phyloP scores from a whole-genome alignment of 768 basidiomycete species.

The Nidularia pulvinata region DNA sequence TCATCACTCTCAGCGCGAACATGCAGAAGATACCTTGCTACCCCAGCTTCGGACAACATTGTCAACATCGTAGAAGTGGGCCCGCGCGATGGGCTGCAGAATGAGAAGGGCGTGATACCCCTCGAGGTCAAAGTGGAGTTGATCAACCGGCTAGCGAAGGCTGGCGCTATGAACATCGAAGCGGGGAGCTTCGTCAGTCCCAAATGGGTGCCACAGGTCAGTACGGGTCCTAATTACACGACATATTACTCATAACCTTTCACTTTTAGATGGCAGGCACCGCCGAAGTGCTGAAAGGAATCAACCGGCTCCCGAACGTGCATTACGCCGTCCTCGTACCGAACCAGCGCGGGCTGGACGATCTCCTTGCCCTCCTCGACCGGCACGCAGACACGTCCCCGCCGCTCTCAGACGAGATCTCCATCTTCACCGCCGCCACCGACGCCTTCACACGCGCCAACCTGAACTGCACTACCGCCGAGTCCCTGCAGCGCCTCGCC shows the following conservation, averaged over 20 bases:
- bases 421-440: constrained; percentile 88
- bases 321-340: constrained; percentile 84
- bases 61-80: constrained; percentile 88
- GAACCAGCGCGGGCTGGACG: constrained; percentile 75
- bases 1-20: background rate
- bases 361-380: constrained; percentile 58
- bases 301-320: constrained; percentile 50
- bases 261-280: constrained; percentile 82
- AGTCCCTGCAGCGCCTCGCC: constrained; percentile 65
- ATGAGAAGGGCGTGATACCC: constrained; percentile 75
- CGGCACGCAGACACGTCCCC: constrained; percentile 29
- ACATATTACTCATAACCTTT: background rate
- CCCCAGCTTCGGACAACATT: constrained; percentile 21
- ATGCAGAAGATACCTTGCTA: constrained; percentile 2
- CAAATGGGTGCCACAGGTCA: constrained; percentile 91
- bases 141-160: constrained; percentile 67
- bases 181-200: constrained; percentile 91
- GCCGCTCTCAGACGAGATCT: constrained; percentile 77
- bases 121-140: constrained; percentile 78
- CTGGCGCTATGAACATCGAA: constrained; percentile 75
- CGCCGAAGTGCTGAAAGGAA: constrained; percentile 62
- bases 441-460: constrained; percentile 88
- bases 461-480: constrained; percentile 72
- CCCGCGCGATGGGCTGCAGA: constrained; percentile 91
- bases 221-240: constrained; percentile 8